A percentile compares a stretch with the other conserved stretches of the same genome.
Evolutionary conservation across 768 basidiomycete genomes (phyloP).

Genomic region (Hortiboletus flavorubellus): DNA sequence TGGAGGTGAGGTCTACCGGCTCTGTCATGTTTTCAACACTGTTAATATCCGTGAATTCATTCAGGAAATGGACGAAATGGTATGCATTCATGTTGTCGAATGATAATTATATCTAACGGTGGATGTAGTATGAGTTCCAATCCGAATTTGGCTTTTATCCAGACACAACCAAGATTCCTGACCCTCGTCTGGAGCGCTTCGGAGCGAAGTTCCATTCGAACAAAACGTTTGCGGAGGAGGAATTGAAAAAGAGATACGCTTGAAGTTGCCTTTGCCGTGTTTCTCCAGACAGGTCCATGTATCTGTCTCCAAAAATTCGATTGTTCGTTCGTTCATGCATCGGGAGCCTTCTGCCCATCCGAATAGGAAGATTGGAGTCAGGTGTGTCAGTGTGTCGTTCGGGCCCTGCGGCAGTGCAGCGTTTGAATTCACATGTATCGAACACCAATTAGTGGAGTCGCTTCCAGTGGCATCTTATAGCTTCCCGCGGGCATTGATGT

Average conservation of each 20-base stretch:
- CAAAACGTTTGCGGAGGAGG: constrained; percentile 16
- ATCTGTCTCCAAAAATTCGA: neutral
- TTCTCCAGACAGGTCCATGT: neutral
- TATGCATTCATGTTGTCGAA: constrained; percentile 1
- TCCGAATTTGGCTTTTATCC: constrained; percentile 26
- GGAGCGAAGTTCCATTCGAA: constrained; percentile 27
- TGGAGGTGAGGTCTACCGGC: constrained; percentile 12
- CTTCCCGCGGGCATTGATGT: too few relatives aligned
- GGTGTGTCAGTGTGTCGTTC: neutral
- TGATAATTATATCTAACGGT: neutral
- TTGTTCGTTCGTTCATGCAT: neutral
- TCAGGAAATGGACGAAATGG: constrained; percentile 27
- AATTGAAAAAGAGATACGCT: constrained; percentile 18
- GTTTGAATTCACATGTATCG: too few relatives aligned
- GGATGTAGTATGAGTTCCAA: constrained; percentile 21
- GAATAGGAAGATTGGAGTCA: too few relatives aligned
- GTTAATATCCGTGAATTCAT: neutral
- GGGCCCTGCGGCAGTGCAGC: too few relatives aligned
- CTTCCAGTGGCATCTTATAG: too few relatives aligned
- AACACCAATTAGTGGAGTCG: too few relatives aligned
- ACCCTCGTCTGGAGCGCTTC: constrained; percentile 24
- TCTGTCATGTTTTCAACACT: neutral
- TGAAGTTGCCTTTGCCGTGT: neutral
- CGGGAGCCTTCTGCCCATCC: neutral
- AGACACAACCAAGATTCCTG: constrained; percentile 15